These are phyloP conservation scores for Dicorynia guianensis DNA, from an alignment of 306 rosid genomes.

Conservation along the genomic window DNA sequence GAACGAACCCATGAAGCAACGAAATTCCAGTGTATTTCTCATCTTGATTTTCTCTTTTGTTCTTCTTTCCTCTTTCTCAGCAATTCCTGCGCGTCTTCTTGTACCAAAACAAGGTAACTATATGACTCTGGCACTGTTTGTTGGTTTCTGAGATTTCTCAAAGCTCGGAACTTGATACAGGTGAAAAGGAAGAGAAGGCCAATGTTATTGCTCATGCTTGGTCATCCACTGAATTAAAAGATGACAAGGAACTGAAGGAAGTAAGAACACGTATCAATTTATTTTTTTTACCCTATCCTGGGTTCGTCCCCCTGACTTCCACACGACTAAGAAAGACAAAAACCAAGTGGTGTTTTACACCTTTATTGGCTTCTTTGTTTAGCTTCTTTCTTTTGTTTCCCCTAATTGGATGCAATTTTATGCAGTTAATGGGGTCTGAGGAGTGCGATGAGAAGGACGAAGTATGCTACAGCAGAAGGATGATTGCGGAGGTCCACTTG, in stretches of 20 bases:
- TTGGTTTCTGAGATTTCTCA: neutral
- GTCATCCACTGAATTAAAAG: conserved; percentile 15
- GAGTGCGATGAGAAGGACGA: conserved; percentile 51
- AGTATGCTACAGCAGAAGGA: conserved; percentile 63
- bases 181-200: conserved; percentile 41
- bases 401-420: conserved; percentile 16
- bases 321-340: neutral
- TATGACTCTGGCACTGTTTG: neutral
- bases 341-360: neutral
- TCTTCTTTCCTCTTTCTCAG: conserved; percentile 47
- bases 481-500: conserved; percentile 76
- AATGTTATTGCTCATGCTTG: conserved; percentile 30
- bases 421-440: conserved; percentile 55
- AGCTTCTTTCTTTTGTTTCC: neutral
- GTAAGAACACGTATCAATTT: too few relatives aligned
- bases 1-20: conserved; percentile 45
- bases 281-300: too few relatives aligned
- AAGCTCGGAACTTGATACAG: conserved; percentile 42
- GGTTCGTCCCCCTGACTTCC: neutral
- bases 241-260: conserved; percentile 32
- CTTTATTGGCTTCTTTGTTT: conserved; percentile 18
- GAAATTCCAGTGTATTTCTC: conserved; percentile 24
- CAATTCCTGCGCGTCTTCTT: conserved; percentile 45
- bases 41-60: conserved; percentile 45
- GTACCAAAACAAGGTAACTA: conserved; percentile 49